Percentiles rank a stretch among this genome's conserved stretches.
These are phyloP conservation scores for Prunus mume DNA, from an alignment of 306 rosid species.

Conservation along the genomic window DNA sequence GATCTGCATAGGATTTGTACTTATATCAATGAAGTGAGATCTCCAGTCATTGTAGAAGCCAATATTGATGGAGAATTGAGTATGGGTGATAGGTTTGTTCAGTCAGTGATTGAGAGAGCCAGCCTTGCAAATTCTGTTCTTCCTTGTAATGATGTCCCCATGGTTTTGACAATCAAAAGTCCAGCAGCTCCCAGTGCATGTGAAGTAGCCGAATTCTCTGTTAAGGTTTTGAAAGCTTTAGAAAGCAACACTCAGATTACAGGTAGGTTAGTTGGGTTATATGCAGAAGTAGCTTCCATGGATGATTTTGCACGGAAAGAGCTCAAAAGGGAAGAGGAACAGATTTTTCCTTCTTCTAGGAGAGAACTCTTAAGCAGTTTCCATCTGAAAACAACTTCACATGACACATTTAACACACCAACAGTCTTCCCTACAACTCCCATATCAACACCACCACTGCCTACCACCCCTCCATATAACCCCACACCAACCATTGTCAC, in stretches of 20 bases:
- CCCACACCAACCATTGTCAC: slow-evolving; percentile 65
- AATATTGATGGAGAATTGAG: slow-evolving; percentile 34
- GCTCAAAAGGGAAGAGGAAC: slow-evolving; percentile 45
- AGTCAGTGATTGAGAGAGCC: slow-evolving; percentile 34
- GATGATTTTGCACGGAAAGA: slow-evolving; percentile 46
- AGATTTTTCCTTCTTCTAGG: slow-evolving; percentile 32
- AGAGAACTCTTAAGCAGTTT: slow-evolving; percentile 37
- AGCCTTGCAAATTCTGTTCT: slow-evolving; percentile 39
- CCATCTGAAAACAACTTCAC: slow-evolving; percentile 37
- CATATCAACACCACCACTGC: slow-evolving; percentile 28
- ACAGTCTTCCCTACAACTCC: slow-evolving; percentile 61
- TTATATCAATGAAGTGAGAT: slow-evolving; percentile 39
- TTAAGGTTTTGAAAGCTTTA: slow-evolving; percentile 40
- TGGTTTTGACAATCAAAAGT: slow-evolving; percentile 45
- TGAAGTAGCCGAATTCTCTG: slow-evolving; percentile 40
- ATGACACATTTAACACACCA: slow-evolving; percentile 42
- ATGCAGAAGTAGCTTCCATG: slow-evolving; percentile 38
- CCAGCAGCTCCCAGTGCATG: slow-evolving; percentile 31
- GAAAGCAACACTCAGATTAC: slow-evolving; percentile 33
- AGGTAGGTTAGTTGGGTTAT: slow-evolving; percentile 44
- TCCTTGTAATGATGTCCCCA: slow-evolving; percentile 50
- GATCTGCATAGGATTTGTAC: slow-evolving; percentile 34
- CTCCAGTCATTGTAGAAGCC: slow-evolving; percentile 51
- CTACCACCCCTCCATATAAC: slow-evolving; percentile 44
- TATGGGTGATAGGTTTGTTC: slow-evolving; percentile 41